A percentile compares a stretch with the other conserved stretches of the same genome.
These are phyloP conservation scores for Gossypium aridum DNA, from an alignment of 441 rosid species.

Conservation along the genomic window DNA sequence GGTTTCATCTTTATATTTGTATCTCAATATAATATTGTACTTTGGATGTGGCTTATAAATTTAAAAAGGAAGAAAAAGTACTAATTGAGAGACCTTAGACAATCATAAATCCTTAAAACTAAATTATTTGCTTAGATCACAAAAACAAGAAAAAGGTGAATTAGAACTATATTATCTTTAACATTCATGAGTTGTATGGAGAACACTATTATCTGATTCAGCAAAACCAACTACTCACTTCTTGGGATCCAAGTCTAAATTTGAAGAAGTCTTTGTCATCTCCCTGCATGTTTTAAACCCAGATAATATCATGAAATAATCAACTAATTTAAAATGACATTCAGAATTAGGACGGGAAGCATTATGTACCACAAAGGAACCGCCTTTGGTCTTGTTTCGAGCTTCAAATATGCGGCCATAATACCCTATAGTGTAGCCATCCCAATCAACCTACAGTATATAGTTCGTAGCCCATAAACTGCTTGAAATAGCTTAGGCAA, in stretches of 20 bases:
- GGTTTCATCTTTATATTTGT: not conserved
- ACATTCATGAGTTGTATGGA: conserved; percentile 2
- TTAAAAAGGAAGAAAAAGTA: not conserved
- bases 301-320: conserved; percentile 11
- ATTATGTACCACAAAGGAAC: conserved; percentile 76
- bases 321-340: not conserved
- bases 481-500: conserved; percentile 2
- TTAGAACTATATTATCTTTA: not conserved
- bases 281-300: conserved; percentile 45
- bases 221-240: conserved; percentile 35
- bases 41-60: not conserved
- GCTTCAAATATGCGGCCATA: conserved; percentile 99
- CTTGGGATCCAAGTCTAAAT: conserved; percentile 68
- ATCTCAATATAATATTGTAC: not conserved
- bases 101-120: not conserved
- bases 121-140: not conserved
- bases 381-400: conserved; percentile 93
- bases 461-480: conserved; percentile 5
- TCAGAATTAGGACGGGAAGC: conserved; percentile 11
- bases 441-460: conserved; percentile 83
- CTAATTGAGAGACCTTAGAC: not conserved
- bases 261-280: conserved; percentile 81
- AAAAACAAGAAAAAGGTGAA: not conserved
- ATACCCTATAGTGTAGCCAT: conserved; percentile 94
- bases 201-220: not conserved